phyloP scores from a whole-genome alignment of 495 filamentous ascomycete species.

The Xylona heveae region DNA sequence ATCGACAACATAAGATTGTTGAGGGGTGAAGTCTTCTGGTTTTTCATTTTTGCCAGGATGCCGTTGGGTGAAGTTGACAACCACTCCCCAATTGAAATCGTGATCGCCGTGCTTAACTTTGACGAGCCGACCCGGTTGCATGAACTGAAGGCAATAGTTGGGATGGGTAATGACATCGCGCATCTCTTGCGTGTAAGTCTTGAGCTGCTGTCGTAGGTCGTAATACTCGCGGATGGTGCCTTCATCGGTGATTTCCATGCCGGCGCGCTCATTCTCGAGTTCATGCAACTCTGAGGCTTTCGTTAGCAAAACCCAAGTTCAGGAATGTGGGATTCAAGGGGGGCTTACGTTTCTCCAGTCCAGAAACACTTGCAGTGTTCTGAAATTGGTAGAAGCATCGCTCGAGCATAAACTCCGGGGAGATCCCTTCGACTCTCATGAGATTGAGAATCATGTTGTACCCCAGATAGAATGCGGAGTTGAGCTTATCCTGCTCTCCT shows the following conservation, averaged over 20 bases:
- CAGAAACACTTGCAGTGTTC: constrained; percentile 65
- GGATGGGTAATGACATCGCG: constrained; percentile 76
- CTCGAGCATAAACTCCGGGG: constrained; percentile 91
- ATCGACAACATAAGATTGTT: constrained; percentile 62
- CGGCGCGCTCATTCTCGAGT: constrained; percentile 47
- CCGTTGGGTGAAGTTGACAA: constrained; percentile 47
- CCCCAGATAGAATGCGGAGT: constrained; percentile 94
- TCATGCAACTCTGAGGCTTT: constrained; percentile 35
- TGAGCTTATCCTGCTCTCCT: constrained; percentile 86
- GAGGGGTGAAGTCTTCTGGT: constrained; percentile 39
- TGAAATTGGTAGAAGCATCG: constrained; percentile 97
- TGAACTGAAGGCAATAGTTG: constrained; percentile 54
- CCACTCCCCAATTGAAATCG: constrained; percentile 86
- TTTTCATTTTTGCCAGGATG: constrained; percentile 33
- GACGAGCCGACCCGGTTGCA: constrained; percentile 69
- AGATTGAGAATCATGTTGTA: constrained; percentile 99
- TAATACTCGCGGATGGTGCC: constrained; percentile 80
- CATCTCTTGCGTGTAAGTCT: constrained; percentile 68
- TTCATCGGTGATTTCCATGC: constrained; percentile 65
- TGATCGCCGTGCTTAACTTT: constrained; percentile 52
- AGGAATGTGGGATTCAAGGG: not conserved
- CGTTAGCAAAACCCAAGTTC: no score
- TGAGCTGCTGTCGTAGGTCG: constrained; percentile 59
- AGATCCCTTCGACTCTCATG: constrained; percentile 87
- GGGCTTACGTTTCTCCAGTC: constrained; percentile 44